phyloP scores from a whole-genome alignment of 768 basidiomycete genomes.

The Leccinum truebloodii region DNA sequence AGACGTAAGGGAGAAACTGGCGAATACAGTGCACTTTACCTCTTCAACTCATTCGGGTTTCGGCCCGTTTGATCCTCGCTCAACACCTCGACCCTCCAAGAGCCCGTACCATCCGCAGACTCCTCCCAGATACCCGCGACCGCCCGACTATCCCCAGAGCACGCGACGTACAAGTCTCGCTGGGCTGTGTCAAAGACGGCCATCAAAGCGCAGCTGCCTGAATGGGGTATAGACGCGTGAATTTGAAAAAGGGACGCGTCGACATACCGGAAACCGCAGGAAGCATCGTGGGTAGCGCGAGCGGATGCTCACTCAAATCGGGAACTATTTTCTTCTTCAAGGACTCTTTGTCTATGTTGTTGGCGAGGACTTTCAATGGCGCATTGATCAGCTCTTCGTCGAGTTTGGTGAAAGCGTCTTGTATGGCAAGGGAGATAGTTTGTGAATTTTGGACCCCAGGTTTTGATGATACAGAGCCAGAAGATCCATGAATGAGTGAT shows the following conservation, averaged over 20 bases:
- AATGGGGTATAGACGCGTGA: constrained; percentile 11
- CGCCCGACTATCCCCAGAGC: constrained; percentile 92
- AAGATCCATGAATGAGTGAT: constrained; percentile 43
- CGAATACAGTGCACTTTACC: constrained; percentile 47
- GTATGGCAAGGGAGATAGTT: constrained; percentile 67
- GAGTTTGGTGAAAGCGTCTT: constrained; percentile 76
- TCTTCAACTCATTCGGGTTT: constrained; percentile 78
- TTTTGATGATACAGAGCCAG: constrained; percentile 37
- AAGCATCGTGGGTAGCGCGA: constrained; percentile 69
- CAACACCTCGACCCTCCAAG: constrained; percentile 92
- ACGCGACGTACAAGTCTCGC: constrained; percentile 84
- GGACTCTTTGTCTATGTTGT: constrained; percentile 51
- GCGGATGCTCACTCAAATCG: constrained; percentile 69
- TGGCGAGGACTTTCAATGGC: constrained; percentile 71
- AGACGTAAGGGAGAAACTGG: background rate
- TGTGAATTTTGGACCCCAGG: constrained; percentile 43
- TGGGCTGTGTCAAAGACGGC: constrained; percentile 85
- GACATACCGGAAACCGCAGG: constrained; percentile 74
- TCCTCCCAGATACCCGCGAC: constrained; percentile 92
- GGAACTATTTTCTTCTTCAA: constrained; percentile 54
- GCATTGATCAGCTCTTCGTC: constrained; percentile 82
- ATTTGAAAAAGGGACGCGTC: constrained; percentile 9
- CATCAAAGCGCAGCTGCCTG: constrained; percentile 90
- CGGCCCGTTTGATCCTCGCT: constrained; percentile 96
- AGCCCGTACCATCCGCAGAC: constrained; percentile 59